Percentiles rank a stretch among this genome's conserved stretches.
Evolutionary conservation across 2,329 filamentous ascomycete genomes (phyloP).

Genomic region (Phyllachora maydis): DNA sequence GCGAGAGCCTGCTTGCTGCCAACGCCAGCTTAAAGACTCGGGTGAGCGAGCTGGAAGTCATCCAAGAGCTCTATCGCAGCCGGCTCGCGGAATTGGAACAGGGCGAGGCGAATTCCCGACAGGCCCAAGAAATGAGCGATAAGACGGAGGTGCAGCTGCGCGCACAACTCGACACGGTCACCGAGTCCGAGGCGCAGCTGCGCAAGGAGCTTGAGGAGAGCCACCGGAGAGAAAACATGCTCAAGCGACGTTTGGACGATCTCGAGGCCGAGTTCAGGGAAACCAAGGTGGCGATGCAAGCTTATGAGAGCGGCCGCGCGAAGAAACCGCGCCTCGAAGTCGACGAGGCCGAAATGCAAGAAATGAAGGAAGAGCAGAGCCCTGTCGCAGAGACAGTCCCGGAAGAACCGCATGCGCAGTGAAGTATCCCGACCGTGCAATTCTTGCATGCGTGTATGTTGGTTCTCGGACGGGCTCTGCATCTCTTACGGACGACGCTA

Average conservation of each 20-base stretch:
- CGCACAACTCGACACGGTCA: constrained; percentile 27
- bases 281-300: constrained; percentile 8
- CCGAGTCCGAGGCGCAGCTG: constrained; percentile 21
- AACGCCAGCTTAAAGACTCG: constrained; percentile 86
- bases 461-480: too few species aligned
- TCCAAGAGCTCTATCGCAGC: constrained; percentile 66
- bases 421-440: too few species aligned
- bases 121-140: too few species aligned
- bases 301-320: constrained; percentile 8
- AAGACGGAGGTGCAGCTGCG: constrained; percentile 35
- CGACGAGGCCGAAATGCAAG: too few species aligned
- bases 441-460: too few species aligned
- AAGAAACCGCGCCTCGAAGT: constrained; percentile 12
- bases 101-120: constrained; percentile 28
- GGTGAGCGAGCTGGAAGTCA: constrained; percentile 86
- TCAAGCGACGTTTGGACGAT: constrained; percentile 68
- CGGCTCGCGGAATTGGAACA: constrained; percentile 49
- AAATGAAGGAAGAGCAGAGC: too few species aligned
- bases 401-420: too few species aligned
- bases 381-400: too few species aligned
- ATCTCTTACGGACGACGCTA: too few species aligned
- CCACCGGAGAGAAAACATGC: constrained; percentile 56
- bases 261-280: constrained; percentile 39
- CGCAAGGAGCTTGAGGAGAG: constrained; percentile 52
- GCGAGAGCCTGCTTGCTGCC: constrained; percentile 58